A percentile compares a stretch with the other conserved stretches of the same genome.
Evolutionary conservation across 345 rosid species (phyloP).

Genomic region (Eucalyptus rudis): DNA sequence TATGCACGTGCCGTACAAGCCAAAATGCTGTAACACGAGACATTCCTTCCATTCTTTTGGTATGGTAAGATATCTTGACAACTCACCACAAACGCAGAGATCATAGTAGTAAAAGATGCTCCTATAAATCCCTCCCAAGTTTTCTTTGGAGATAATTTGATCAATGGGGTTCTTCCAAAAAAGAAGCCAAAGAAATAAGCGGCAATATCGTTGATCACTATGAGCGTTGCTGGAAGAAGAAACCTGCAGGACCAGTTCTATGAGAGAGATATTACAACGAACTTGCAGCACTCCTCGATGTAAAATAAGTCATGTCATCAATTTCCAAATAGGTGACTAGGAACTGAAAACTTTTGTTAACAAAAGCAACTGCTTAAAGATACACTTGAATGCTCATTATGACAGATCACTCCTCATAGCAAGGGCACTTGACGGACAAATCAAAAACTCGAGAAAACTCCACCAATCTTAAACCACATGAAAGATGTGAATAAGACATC

Average conservation of each 20-base stretch:
- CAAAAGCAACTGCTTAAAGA: not conserved
- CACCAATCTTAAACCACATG: not conserved
- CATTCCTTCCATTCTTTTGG: not conserved
- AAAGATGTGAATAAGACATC: not conserved
- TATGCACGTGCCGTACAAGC: not conserved
- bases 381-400: not conserved
- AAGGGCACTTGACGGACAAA: not conserved
- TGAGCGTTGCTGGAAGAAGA: constrained; percentile 93
- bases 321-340: not conserved
- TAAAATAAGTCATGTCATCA: not conserved
- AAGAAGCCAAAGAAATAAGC: constrained; percentile 93
- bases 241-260: constrained; percentile 41
- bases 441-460: not conserved
- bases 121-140: constrained; percentile 99
- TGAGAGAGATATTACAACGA: not conserved
- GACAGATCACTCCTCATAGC: not conserved
- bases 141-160: constrained; percentile 96
- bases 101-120: constrained; percentile 82
- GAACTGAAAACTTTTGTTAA: not conserved
- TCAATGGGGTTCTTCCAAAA: constrained; percentile 92
- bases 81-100: constrained; percentile 86
- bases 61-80: not conserved
- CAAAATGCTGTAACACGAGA: not conserved
- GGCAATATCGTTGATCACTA: constrained; percentile 81
- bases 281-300: not conserved